A percentile compares a stretch with the other conserved stretches of the same genome.
Evolutionary conservation across 1,139 yeast species (phyloP).

Genomic region (Cylindricascospora bacillispora): DNA sequence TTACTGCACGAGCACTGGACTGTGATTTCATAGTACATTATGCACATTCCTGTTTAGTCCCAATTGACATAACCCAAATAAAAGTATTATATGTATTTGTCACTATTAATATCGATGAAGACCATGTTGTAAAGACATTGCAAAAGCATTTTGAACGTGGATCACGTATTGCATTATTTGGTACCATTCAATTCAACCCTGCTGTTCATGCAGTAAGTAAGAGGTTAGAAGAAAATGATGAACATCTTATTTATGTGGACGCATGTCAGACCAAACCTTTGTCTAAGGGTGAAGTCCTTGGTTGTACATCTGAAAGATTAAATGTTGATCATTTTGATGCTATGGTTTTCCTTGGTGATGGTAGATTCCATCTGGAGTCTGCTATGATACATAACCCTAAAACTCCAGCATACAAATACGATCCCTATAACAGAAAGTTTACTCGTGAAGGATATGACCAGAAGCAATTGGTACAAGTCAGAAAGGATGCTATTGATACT

Average conservation of each 20-base stretch:
- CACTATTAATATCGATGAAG: slow-evolving; percentile 77
- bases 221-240: slow-evolving; percentile 37
- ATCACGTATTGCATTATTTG: slow-evolving; percentile 64
- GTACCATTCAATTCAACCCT: slow-evolving; percentile 95
- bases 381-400: slow-evolving; percentile 96
- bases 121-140: slow-evolving; percentile 67
- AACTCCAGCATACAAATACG: slow-evolving; percentile 84
- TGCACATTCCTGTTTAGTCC: slow-evolving; percentile 95
- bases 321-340: slow-evolving; percentile 53
- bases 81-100: slow-evolving; percentile 93
- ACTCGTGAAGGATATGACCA: slow-evolving; percentile 85
- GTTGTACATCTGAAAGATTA: slow-evolving; percentile 85
- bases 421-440: slow-evolving; percentile 85
- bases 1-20: slow-evolving; percentile 80
- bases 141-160: slow-evolving; percentile 54
- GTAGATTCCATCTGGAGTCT: slow-evolving; percentile 87
- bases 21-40: slow-evolving; percentile 94
- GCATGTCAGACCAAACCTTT: slow-evolving; percentile 91
- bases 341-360: slow-evolving; percentile 90
- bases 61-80: slow-evolving; percentile 81
- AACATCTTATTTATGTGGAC: slow-evolving; percentile 43
- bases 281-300: slow-evolving; percentile 91
- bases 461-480: slow-evolving; percentile 58
- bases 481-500: slow-evolving; percentile 59
- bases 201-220: slow-evolving; percentile 70